Evolutionary conservation across 805 yeast species (phyloP).

Genomic region (Tetrapisispora pingtungensis): DNA sequence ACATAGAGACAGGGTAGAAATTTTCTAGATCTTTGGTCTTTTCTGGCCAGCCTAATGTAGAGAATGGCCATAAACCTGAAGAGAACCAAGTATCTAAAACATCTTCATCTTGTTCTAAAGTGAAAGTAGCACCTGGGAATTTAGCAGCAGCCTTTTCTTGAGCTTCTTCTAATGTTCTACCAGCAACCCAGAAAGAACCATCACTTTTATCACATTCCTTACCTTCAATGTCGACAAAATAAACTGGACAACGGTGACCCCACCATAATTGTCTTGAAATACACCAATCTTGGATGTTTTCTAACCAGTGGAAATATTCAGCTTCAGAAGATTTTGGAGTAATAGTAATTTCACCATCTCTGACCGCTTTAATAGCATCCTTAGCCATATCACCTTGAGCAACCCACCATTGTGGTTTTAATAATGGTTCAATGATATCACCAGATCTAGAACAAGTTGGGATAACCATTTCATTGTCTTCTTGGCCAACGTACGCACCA

Average conservation of each 20-base stretch:
- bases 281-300: slow-evolving; percentile 98
- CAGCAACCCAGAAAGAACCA: slow-evolving; percentile 84
- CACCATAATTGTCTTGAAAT: slow-evolving; percentile 90
- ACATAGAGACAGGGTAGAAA: slow-evolving; percentile 84
- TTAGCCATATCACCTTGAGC: slow-evolving; percentile 80
- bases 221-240: slow-evolving; percentile 76
- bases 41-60: slow-evolving; percentile 94
- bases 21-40: slow-evolving; percentile 59
- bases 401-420: slow-evolving; percentile 99
- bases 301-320: slow-evolving; percentile 93
- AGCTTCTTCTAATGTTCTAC: slow-evolving; percentile 77
- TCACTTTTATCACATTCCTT: slow-evolving; percentile 48
- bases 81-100: slow-evolving; percentile 99
- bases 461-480: slow-evolving; percentile 91
- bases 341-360: slow-evolving; percentile 68
- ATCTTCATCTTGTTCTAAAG: slow-evolving; percentile 92
- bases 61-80: slow-evolving; percentile 95
- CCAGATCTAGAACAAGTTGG: slow-evolving; percentile 95
- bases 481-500: slow-evolving; percentile 72
- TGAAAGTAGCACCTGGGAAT: slow-evolving; percentile 60
- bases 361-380: slow-evolving; percentile 78
- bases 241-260: slow-evolving; percentile 98
- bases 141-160: slow-evolving; percentile 62
- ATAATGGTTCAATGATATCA: slow-evolving; percentile 89
- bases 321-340: slow-evolving; percentile 83